Percentiles rank a stretch among this genome's conserved stretches.
These are phyloP conservation scores for Verticillium nubilum DNA, from an alignment of 2,329 filamentous ascomycete genomes.

Conservation along the genomic window DNA sequence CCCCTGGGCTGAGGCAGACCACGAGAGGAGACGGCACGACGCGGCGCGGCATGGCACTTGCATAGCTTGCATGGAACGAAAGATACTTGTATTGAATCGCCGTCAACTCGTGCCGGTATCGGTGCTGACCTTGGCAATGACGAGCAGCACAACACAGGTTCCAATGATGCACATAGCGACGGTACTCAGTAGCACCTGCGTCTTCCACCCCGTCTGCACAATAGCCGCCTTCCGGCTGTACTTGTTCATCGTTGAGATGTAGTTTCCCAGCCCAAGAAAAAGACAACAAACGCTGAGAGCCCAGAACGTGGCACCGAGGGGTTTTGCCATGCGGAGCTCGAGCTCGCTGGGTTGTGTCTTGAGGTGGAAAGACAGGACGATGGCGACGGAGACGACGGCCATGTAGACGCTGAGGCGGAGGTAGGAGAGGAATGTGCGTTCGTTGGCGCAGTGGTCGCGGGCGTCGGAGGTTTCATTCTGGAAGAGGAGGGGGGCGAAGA, in stretches of 20 bases:
- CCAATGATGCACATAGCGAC: conserved; percentile 59
- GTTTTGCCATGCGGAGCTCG: conserved; percentile 73
- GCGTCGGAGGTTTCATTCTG: conserved; percentile 71
- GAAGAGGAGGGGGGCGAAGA: conserved; percentile 64
- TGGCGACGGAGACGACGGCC: conserved; percentile 82
- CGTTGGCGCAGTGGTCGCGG: conserved; percentile 73
- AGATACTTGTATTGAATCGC: not conserved
- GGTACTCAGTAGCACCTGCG: conserved; percentile 63
- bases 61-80: not conserved
- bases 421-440: conserved; percentile 83
- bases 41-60: not conserved
- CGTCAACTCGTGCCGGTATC: not conserved
- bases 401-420: conserved; percentile 86
- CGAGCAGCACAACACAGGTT: conserved; percentile 59
- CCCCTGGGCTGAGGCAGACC: conserved; percentile 5
- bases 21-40: not conserved
- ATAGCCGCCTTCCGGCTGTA: conserved; percentile 75
- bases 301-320: conserved; percentile 88
- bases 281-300: conserved; percentile 72
- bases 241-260: conserved; percentile 75
- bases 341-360: conserved; percentile 63
- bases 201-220: conserved; percentile 92
- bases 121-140: conserved; percentile 33
- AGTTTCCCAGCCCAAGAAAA: conserved; percentile 74
- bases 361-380: conserved; percentile 89